Base-by-base conservation (phyloP, 148 eudicot species). In the Rhododendron vialii region DNA sequence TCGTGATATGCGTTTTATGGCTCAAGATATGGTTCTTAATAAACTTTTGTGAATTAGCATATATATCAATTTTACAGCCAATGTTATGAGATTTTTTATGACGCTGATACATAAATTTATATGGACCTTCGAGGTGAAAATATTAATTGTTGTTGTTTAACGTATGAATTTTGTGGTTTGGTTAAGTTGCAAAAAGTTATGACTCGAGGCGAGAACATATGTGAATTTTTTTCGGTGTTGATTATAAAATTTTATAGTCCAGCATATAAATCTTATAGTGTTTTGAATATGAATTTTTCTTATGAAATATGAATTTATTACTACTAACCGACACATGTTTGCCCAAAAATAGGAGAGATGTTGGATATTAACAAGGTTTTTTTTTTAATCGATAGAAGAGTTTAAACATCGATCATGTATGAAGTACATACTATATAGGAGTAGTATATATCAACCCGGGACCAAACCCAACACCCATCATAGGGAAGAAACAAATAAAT, bases 381-480 rank as follows among this genome's bases (percentile, higher is more conserved):
- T 50, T 50, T 50, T 50, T 50, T 12, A 14, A 14, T 53, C 1
- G 0, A 53, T 0, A 14, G 57, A 53, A 0, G 18, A 53, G 51
- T 8, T 48, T 11, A 48, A 2, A 30, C 30, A 30, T 30, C 30
- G 30, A 48, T 48, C 51, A 8, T 48, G 1, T 48, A 48, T 10
- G 0, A 48, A 9, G 51, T 48, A 10, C 51, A 48, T 10, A 12
- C 0, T 50, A 48, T 0, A 48, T 9, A 50, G 14, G n/a, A n/a
- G n/a, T n/a, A n/a, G n/a, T n/a, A n/a, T n/a, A n/a, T 50, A 50
- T 0, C 20, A 14, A 1, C 3, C 1, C 4, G 15, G 1, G 0
- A 48, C 13, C 13, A 48, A 48, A 48, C 3, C 13, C 2, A 41
- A 41, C 0, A 41, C 18, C 4, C 57, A 53, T 14, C 1, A 53